Evolutionary conservation across 768 basidiomycete species (phyloP), one percentile per base, ranked within the genome.

Genomic region (Pleurotus salmoneostramineus): DNA sequence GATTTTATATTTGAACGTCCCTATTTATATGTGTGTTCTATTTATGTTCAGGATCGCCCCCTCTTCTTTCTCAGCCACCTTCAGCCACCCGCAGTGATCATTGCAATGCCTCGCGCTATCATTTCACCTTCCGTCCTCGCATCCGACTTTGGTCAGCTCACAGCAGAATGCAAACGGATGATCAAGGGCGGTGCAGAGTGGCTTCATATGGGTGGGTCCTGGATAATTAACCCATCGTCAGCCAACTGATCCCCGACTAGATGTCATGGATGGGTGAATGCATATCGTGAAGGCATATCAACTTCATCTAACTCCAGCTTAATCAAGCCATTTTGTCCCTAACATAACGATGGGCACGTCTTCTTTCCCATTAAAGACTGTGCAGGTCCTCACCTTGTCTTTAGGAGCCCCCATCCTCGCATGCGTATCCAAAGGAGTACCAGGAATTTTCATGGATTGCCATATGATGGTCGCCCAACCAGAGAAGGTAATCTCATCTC

Each of bases 401-500:
- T 15, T 69, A 94, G 93, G 95, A 58, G 87, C 92, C 35, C 95
- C 96, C 5, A 83, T 98, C 50, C 82, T 98, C 34, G 79, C 89
- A 33, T 91, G 88, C 63, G 87, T 99, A 17, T 78, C 82, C 55
- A 94, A 94, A 71, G 83, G 86, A 36, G 83, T 98, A 17, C 95
- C 96, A 2, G 92, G 84, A 55, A 97, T 98, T 64, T 98, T 95
- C 77, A 98, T 99, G 96, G 97, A 99, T 73, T 98, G 95, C 72
- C 97, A 99, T 74, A 98, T 98, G 97, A 99, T 99, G 97, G 97
- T 99, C 15, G 71, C 94, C 0, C 77, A 98, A 50, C 97, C 97
- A 7, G 92, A 90, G 67, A 88, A 89, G 80, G 95, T 93, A 63
- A 50, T 66, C 6, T 35, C 37, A 15, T 27, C 21, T 46, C 12